phyloP scores from a whole-genome alignment of 2,329 filamentous ascomycete genomes.

The Ophioceras dolichostomum region DNA sequence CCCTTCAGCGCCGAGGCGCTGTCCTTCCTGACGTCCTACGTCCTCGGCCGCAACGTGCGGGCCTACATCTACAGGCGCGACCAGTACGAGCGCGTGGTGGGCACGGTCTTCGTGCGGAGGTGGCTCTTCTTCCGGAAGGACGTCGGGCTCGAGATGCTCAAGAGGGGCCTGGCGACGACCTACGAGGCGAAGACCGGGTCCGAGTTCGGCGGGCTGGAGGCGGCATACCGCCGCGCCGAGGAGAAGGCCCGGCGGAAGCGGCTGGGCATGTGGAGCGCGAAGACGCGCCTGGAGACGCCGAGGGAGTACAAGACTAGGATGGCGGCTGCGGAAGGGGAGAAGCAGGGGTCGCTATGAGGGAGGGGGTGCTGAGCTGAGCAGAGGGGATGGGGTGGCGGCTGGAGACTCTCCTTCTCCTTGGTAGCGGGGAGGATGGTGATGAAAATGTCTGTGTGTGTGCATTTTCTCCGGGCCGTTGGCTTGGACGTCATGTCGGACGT shows the following conservation, averaged over 20 bases:
- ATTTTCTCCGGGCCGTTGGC: too few species aligned
- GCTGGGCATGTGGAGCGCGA: constrained; percentile 64
- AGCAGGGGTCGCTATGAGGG: too few species aligned
- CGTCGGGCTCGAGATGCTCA: constrained; percentile 83
- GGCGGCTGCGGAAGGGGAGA: constrained; percentile 12
- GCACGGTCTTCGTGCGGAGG: constrained; percentile 63
- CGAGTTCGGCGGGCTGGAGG: constrained; percentile 68
- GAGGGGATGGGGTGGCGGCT: too few species aligned
- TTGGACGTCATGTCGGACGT: too few species aligned
- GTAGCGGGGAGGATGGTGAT: too few species aligned
- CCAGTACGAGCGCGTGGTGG: constrained; percentile 86
- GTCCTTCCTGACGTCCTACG: constrained; percentile 62
- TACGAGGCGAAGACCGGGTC: constrained; percentile 87
- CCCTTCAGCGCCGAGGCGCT: constrained; percentile 74
- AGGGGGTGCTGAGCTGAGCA: constrained; percentile 13
- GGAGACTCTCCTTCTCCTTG: too few species aligned
- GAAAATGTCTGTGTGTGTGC: too few species aligned
- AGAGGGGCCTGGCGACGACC: constrained; percentile 70
- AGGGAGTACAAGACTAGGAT: constrained; percentile 67
- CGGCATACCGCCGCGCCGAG: constrained; percentile 54
- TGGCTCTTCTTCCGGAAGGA: constrained; percentile 54
- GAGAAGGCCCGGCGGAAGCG: constrained; percentile 50
- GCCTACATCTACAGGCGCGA: constrained; percentile 76
- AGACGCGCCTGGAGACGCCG: constrained; percentile 61
- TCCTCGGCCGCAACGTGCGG: constrained; percentile 62